Evolutionary conservation across 768 basidiomycete species (phyloP).

Genomic region (Collybiopsis luxurians): DNA sequence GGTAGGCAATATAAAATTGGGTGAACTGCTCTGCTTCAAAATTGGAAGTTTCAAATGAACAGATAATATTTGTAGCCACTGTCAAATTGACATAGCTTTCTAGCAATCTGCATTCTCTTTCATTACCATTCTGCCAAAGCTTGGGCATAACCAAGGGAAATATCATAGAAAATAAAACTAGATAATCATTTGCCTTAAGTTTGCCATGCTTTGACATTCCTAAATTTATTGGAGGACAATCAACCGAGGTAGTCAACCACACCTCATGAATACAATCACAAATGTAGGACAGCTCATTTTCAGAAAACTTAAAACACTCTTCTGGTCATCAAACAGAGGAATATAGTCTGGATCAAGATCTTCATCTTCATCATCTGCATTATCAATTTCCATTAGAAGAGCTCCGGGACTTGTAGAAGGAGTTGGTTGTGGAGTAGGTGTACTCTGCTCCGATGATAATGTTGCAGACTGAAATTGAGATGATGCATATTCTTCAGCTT

Average conservation of each 20-base stretch:
- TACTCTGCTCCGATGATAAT: neutral
- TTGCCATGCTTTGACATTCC: constrained; percentile 16
- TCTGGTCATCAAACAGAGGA: neutral
- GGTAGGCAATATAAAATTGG: constrained; percentile 7
- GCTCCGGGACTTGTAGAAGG: neutral
- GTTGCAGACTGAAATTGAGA: neutral
- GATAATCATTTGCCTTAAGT: constrained; percentile 16
- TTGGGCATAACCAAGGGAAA: constrained; percentile 11
- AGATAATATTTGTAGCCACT: constrained; percentile 9
- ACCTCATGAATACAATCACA: neutral
- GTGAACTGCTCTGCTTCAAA: constrained; percentile 7
- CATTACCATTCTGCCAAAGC: neutral
- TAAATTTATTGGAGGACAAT: constrained; percentile 15
- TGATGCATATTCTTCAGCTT: neutral
- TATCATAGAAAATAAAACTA: constrained; percentile 11
- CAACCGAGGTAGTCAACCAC: constrained; percentile 14
- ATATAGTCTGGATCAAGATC: neutral
- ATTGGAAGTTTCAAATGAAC: constrained; percentile 11
- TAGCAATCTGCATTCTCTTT: neutral
- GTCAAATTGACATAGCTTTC: constrained; percentile 10
- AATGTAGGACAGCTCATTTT: neutral
- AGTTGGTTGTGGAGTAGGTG: neutral
- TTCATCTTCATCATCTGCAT: too few relatives aligned
- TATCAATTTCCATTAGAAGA: too few relatives aligned
- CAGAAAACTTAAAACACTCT: neutral